Percentiles rank a stretch among this genome's conserved stretches.
phyloP scores from a whole-genome alignment of 2,329 filamentous ascomycete genomes.

The Diaporthe longicolla region DNA sequence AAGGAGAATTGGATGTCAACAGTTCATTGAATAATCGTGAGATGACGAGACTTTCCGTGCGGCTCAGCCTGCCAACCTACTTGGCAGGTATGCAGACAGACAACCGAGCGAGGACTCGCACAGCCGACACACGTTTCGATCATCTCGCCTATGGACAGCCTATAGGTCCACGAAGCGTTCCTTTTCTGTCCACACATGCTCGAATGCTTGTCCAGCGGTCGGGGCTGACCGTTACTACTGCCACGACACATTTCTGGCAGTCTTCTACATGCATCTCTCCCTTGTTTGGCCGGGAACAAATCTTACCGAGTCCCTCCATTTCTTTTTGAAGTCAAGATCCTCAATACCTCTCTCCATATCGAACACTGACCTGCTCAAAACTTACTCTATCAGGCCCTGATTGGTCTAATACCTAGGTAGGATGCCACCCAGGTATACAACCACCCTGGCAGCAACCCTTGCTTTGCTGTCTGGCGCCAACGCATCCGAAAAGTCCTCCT shows the following conservation, averaged over 20 bases:
- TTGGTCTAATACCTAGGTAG: slow-evolving; percentile 28
- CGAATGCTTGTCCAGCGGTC: neutral
- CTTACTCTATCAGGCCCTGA: neutral
- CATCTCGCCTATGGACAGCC: neutral
- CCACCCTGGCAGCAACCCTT: slow-evolving; percentile 41
- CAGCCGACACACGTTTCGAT: neutral
- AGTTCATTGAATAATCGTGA: neutral
- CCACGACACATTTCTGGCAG: neutral
- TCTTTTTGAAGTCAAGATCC: neutral
- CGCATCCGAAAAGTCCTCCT: neutral
- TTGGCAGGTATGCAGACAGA: neutral
- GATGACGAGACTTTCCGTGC: neutral
- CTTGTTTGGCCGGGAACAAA: neutral
- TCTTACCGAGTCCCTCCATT: neutral
- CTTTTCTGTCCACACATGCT: neutral
- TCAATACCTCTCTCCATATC: neutral
- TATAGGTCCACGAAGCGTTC: neutral
- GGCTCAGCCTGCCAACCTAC: neutral
- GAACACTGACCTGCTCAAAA: neutral
- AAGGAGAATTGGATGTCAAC: neutral
- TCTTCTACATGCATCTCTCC: neutral
- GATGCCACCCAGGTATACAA: neutral
- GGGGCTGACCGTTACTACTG: neutral
- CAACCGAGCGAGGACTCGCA: neutral
- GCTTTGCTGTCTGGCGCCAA: slow-evolving; percentile 37